Evolutionary conservation across 345 rosid species (phyloP).

Genomic region (Eucalyptus sp.): DNA sequence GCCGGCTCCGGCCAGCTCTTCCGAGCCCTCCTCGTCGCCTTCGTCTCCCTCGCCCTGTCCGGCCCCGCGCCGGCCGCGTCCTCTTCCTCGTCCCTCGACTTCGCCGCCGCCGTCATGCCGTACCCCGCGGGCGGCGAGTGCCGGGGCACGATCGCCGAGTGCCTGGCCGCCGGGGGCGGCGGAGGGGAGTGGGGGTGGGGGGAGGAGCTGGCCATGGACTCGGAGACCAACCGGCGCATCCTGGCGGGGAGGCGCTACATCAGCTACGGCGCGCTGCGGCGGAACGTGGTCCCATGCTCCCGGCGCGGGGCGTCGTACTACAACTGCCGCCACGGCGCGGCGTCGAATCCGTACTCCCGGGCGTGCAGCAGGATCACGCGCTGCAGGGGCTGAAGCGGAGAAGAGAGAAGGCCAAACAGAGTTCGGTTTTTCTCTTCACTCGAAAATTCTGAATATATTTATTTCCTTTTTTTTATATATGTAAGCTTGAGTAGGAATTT

Average conservation of each 20-base stretch:
- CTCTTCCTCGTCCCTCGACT: slow-evolving; percentile 4
- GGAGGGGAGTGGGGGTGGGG: neutral
- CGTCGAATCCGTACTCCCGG: slow-evolving; percentile 76
- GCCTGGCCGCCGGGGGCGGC: slow-evolving; percentile 25
- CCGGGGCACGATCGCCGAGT: slow-evolving; percentile 62
- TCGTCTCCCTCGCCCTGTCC: slow-evolving; percentile 26
- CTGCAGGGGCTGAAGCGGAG: slow-evolving; percentile 42
- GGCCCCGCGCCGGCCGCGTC: slow-evolving; percentile 6
- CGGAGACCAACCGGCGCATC: slow-evolving; percentile 79
- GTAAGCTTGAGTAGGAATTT: neutral
- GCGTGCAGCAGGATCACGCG: slow-evolving; percentile 76
- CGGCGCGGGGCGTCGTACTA: slow-evolving; percentile 88
- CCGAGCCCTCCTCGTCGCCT: neutral
- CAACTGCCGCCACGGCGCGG: slow-evolving; percentile 63
- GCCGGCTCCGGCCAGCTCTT: neutral
- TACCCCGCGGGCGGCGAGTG: slow-evolving; percentile 18
- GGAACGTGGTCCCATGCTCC: slow-evolving; percentile 77
- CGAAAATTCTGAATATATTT: neutral
- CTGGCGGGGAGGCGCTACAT: slow-evolving; percentile 50
- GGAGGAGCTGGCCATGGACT: slow-evolving; percentile 51
- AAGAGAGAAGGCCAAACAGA: neutral
- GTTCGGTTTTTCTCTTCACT: neutral
- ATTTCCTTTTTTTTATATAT: neutral
- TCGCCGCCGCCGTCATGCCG: slow-evolving; percentile 18
- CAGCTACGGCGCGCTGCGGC: slow-evolving; percentile 87